A percentile compares a stretch with the other conserved stretches of the same genome.
Conservation (phyloP, 2,329 filamentous ascomycete species). For the Phialophora macrospora region DNA sequence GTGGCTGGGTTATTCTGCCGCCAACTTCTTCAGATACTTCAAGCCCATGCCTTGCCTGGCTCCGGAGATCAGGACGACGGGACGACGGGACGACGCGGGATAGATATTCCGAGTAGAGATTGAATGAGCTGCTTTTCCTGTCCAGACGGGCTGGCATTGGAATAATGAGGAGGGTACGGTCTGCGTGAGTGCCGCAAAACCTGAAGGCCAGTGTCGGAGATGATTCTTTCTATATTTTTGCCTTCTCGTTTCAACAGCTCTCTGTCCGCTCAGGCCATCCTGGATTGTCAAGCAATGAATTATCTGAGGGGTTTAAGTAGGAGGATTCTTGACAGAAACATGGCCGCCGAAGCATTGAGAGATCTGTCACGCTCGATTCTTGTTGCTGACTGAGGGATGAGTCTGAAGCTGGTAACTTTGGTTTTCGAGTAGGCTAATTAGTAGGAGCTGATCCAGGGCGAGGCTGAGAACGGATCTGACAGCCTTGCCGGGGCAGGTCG, state of each 20-base stretch:
- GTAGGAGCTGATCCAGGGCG: not conserved
- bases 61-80: conserved; percentile 21
- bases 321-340: not conserved
- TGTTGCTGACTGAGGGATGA: not conserved
- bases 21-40: conserved; percentile 23
- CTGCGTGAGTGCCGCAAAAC: not conserved
- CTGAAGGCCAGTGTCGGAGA: not conserved
- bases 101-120: not conserved
- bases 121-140: not conserved
- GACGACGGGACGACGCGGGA: conserved; percentile 2
- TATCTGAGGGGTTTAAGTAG: not conserved
- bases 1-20: no score
- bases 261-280: not conserved
- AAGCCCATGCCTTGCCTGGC: conserved; percentile 20
- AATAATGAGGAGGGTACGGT: not conserved
- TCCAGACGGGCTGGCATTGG: not conserved
- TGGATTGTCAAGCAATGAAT: not conserved
- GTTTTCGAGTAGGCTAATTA: conserved; percentile 28
- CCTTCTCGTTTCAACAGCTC: no score
- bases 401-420: conserved; percentile 24
- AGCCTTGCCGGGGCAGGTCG: not conserved
- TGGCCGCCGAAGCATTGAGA: not conserved
- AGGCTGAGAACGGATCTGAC: conserved; percentile 1
- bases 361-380: not conserved
- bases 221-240: not conserved